Base-by-base conservation (phyloP, 495 filamentous ascomycete genomes). In the Aspergillus conjunctus region DNA sequence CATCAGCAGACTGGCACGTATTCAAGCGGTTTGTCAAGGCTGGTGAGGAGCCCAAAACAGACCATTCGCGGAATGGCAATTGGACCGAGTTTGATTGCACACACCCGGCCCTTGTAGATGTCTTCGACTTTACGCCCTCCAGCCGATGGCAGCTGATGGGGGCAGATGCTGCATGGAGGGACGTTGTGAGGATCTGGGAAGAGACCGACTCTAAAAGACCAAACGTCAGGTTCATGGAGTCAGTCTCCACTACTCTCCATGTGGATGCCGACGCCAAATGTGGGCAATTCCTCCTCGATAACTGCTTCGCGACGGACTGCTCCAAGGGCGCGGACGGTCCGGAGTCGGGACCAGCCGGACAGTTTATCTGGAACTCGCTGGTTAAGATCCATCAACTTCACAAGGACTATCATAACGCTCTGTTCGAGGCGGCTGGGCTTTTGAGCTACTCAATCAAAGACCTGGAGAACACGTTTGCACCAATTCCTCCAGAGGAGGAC, bases 381-480 rank as follows among this genome's bases (percentile, higher is more conserved):
- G 43, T 46, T 7, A 7, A 18, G 7, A 46, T 75, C 17, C 66
- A 73, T 53, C 14, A 54, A 52, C 54, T 63, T 37, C 63, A 68
- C 57, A 26, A 26, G 15, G 43, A 54, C 8, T 62, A 62, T 32
- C 58, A 60, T 26, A 20, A 37, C 17, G 26, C 22, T 7, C 52
- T 63, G 20, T 1, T 59, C 15, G 39, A 57, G 6, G 30, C 58
- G n/a, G 49, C 51, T 45, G 46, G n/a, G 33, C 18, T 31, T n/a
- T 50, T 64, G 12, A 56, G 44, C 60, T 20, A 20, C 20, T 11
- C 26, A 14, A 62, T 68, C 26, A 22, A 60, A 7, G 46, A 71
- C 44, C 49, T 74, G 20, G 66, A 71, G 58, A 58, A 73, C 31
- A 68, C 22, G 10, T 75, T 77, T 52, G 70, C 68, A 22, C 71